Conservation (phyloP, 352 stramenopile species). For the Pythium utonaiense region DNA sequence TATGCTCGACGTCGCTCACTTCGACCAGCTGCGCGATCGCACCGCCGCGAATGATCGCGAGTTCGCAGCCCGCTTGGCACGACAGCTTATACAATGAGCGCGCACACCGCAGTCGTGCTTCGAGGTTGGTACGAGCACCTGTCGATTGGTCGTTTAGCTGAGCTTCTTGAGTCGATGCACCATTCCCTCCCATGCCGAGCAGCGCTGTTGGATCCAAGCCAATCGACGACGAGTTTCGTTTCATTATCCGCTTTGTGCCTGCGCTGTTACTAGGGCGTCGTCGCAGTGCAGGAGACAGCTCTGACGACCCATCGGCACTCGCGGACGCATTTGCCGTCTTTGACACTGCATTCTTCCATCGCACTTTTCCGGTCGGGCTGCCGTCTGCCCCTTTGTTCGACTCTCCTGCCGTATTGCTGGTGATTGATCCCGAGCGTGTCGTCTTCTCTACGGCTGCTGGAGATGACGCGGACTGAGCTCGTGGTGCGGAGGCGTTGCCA, state of each 20-base stretch:
- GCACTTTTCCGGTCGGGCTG: neutral
- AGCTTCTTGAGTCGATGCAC: neutral
- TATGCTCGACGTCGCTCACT: slow-evolving; percentile 63
- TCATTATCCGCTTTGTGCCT: neutral
- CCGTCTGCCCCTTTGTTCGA: neutral
- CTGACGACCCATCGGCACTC: neutral
- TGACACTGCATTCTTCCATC: slow-evolving; percentile 14
- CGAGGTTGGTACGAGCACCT: slow-evolving; percentile 34
- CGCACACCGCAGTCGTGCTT: slow-evolving; percentile 57
- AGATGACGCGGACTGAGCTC: neutral
- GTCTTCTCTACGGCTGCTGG: neutral
- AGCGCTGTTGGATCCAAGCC: neutral
- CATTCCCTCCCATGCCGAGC: neutral
- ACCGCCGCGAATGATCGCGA: slow-evolving; percentile 56
- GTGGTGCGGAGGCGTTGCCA: neutral
- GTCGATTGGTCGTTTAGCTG: neutral
- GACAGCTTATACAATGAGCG: slow-evolving; percentile 80
- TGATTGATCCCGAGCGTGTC: slow-evolving; percentile 1
- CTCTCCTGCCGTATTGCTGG: neutral
- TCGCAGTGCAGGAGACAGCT: neutral
- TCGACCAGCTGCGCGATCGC: slow-evolving; percentile 69
- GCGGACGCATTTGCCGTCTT: neutral
- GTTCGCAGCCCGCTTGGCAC: slow-evolving; percentile 48
- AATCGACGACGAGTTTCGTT: neutral
- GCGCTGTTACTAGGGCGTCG: slow-evolving; percentile 12